phyloP scores from a whole-genome alignment of 2,329 filamentous ascomycete genomes.

The Fusarium hainanense region DNA sequence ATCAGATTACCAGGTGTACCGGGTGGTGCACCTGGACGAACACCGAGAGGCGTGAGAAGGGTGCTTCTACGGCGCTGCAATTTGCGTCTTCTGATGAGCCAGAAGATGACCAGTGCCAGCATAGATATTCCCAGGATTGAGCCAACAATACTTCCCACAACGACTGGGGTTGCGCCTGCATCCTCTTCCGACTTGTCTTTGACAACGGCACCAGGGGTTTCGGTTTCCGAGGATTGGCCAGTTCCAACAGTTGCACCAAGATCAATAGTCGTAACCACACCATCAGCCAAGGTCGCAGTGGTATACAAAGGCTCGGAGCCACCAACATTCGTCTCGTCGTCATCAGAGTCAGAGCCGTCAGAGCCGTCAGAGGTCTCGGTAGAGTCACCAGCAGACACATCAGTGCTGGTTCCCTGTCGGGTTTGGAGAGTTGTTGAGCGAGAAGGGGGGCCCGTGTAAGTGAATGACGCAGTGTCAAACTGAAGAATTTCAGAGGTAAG shows the following conservation, averaged over 20 bases:
- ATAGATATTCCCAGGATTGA: slow-evolving; percentile 57
- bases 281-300: slow-evolving; percentile 38
- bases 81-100: slow-evolving; percentile 59
- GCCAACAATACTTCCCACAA: slow-evolving; percentile 65
- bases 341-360: slow-evolving; percentile 6
- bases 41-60: slow-evolving; percentile 60
- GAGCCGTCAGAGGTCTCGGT: slow-evolving; percentile 32
- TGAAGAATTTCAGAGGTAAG: slow-evolving; percentile 32
- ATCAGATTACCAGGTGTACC: slow-evolving; percentile 20
- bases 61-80: slow-evolving; percentile 59
- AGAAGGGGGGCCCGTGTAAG: slow-evolving; percentile 28
- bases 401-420: slow-evolving; percentile 26
- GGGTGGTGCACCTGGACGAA: slow-evolving; percentile 32
- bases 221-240: slow-evolving; percentile 34
- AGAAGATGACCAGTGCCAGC: slow-evolving; percentile 59
- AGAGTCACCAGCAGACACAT: slow-evolving; percentile 26
- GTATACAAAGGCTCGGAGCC: slow-evolving; percentile 30
- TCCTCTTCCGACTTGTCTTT: slow-evolving; percentile 21
- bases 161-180: slow-evolving; percentile 48
- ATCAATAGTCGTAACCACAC: slow-evolving; percentile 36
- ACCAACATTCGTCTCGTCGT: slow-evolving; percentile 29
- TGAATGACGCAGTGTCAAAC: slow-evolving; percentile 36
- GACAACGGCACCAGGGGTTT: slow-evolving; percentile 18
- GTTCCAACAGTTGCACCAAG: slow-evolving; percentile 37
- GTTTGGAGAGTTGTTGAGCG: slow-evolving; percentile 38